Evolutionary conservation across 371 early-diverging fungal species (phyloP).

Genomic region (Haplosporangium sp.): DNA sequence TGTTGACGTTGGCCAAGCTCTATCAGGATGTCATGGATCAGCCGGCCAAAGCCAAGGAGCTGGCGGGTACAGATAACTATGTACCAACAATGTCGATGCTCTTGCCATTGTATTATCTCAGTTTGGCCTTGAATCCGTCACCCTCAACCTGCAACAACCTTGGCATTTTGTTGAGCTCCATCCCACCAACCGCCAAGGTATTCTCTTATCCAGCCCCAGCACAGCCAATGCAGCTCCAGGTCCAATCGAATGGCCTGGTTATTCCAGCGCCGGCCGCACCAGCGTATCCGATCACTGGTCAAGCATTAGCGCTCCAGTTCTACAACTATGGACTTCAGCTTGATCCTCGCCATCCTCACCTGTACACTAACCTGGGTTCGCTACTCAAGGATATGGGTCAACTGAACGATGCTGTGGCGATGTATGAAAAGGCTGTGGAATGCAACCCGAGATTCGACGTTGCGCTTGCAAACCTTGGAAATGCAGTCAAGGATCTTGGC

Average conservation of each 20-base stretch:
- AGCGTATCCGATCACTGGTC: slow-evolving; percentile 65
- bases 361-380: slow-evolving; percentile 91
- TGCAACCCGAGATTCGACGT: slow-evolving; percentile 90
- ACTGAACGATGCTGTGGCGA: slow-evolving; percentile 81
- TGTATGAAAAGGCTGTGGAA: slow-evolving; percentile 92
- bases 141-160: slow-evolving; percentile 92
- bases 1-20: slow-evolving; percentile 87
- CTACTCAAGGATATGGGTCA: slow-evolving; percentile 90
- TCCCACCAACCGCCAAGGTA: slow-evolving; percentile 69
- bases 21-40: slow-evolving; percentile 81
- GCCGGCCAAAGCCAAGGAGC: slow-evolving; percentile 58
- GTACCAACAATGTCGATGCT: slow-evolving; percentile 73
- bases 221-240: slow-evolving; percentile 51
- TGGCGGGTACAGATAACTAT: slow-evolving; percentile 56
- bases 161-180: slow-evolving; percentile 83
- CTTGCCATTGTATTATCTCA: slow-evolving; percentile 85
- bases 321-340: slow-evolving; percentile 88
- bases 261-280: slow-evolving; percentile 56
- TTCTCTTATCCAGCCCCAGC: slow-evolving; percentile 40
- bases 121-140: slow-evolving; percentile 82
- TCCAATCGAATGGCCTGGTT: slow-evolving; percentile 43
- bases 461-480: slow-evolving; percentile 91
- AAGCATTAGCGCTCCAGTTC: slow-evolving; percentile 81
- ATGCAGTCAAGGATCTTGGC: slow-evolving; percentile 90
- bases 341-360: slow-evolving; percentile 88